Base-by-base conservation (phyloP, 345 rosid genomes). In the Anastatica hierochuntica region DNA sequence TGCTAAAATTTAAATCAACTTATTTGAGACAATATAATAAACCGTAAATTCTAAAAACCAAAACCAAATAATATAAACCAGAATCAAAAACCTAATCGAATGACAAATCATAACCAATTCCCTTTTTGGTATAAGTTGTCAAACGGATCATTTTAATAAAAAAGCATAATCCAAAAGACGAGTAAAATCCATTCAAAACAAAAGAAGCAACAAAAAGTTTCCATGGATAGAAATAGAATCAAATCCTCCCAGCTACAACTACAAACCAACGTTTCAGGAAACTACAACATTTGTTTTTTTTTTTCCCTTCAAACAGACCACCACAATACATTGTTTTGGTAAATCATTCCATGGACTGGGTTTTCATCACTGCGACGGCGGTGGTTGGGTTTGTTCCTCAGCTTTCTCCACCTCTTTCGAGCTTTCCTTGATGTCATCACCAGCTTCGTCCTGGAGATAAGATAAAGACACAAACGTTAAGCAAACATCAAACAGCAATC, bases 341-440 rank as follows among this genome's bases (percentile, higher is more conserved):
- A 48, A 49, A 30, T 49, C 57, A 60, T 8, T 49, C 43, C 27
- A 20, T 30, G 49, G 49, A 40, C 40, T 34, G 24, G 62, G 16
- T 68, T 53, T 46, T 66, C 66, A 66, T 76, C 67, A 74, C 76
- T 76, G 65, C 33, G 49, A 24, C 0, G 58, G 57, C 0, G 43
- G 58, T 50, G 35, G 58, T 8, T 33, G 51, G 19, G 27, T 27
- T 33, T 33, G 36, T 19, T 53, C 60, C 14, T 46, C 68, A 46
- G 0, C 39, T 51, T 53, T 53, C 60, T 49, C 79, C 16, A 56
- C 82, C 39, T 83, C 94, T 8, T 85, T 89, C 4, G 88, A 62
- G 43, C 83, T 71, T 74, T 89, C 94, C 81, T 83, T 85, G 74
- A 81, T 80, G 63, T 89, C 95, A 44, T 89, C 95, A 34, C 81